phyloP scores from a whole-genome alignment of 169 alveolate genomes.

The Eimeria falciformis region DNA sequence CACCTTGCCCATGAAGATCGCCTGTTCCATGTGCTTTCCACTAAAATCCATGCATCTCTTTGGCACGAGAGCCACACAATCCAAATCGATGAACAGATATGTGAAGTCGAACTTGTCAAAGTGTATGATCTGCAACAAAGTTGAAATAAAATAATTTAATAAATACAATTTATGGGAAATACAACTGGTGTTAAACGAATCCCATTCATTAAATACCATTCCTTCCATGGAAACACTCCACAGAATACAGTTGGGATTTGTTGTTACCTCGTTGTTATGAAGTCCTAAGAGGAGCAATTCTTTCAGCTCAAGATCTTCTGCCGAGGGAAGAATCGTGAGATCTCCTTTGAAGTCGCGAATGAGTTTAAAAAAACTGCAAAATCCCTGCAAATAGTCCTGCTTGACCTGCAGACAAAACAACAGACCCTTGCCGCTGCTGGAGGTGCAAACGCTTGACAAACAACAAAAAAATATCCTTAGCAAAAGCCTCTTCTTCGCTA shows the following conservation, averaged over 20 bases:
- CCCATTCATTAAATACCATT: too few relatives aligned
- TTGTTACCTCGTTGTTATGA: slow-evolving; percentile 23
- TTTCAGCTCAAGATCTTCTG: slow-evolving; percentile 6
- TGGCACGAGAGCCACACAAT: not conserved
- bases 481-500: too few relatives aligned
- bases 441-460: not conserved
- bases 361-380: slow-evolving; percentile 48
- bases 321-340: not conserved
- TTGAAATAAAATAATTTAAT: too few relatives aligned
- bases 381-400: slow-evolving; percentile 2
- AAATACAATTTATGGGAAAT: too few relatives aligned
- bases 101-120: slow-evolving; percentile 10
- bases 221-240: too few relatives aligned
- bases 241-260: too few relatives aligned
- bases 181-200: too few relatives aligned
- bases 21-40: not conserved
- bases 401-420: slow-evolving; percentile 23
- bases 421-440: not conserved
- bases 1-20: slow-evolving; percentile 18
- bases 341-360: slow-evolving; percentile 32
- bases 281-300: not conserved
- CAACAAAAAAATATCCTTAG: too few relatives aligned
- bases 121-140: not conserved
- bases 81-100: not conserved
- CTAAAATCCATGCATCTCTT: not conserved